Conservation (phyloP, 495 filamentous ascomycete genomes). For the Peziza echinospora region DNA sequence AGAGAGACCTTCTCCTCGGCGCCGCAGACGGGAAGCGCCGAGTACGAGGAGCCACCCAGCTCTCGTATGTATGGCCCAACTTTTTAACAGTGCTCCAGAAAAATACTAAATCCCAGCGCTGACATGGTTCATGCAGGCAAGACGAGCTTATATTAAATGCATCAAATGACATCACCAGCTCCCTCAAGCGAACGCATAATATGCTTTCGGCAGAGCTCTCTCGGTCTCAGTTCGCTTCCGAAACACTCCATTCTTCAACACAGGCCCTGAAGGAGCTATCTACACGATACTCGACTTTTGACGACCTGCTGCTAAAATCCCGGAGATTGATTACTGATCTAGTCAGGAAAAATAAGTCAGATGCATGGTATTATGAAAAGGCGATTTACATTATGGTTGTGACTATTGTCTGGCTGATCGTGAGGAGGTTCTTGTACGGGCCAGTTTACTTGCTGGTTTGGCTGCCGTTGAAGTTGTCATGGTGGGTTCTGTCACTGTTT, state of each 20-base stretch:
- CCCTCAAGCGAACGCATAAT: slow-evolving; percentile 63
- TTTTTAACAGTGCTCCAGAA: too few relatives aligned
- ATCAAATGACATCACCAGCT: slow-evolving; percentile 61
- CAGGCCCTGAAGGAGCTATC: slow-evolving; percentile 59
- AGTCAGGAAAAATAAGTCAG: slow-evolving; percentile 69
- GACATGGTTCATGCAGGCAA: slow-evolving; percentile 31
- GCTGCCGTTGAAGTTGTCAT: slow-evolving; percentile 47
- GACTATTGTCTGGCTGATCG: slow-evolving; percentile 69
- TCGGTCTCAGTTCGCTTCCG: slow-evolving; percentile 65
- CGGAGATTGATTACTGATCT: slow-evolving; percentile 57
- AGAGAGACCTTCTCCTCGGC: slow-evolving; percentile 56
- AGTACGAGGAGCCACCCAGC: slow-evolving; percentile 9
- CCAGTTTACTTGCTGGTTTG: slow-evolving; percentile 77
- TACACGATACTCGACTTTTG: slow-evolving; percentile 56
- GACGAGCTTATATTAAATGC: slow-evolving; percentile 49
- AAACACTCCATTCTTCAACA: slow-evolving; percentile 62
- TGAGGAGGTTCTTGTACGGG: slow-evolving; percentile 64
- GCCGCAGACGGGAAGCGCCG: slow-evolving; percentile 20
- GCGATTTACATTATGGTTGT: slow-evolving; percentile 57
- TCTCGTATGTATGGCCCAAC: background rate
- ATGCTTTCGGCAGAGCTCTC: slow-evolving; percentile 64
- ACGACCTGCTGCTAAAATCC: slow-evolving; percentile 48
- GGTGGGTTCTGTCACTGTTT: slow-evolving; percentile 27
- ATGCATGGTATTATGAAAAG: slow-evolving; percentile 89
- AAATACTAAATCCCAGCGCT: slow-evolving; percentile 17